Evolutionary conservation across 371 early-diverging fungal species (phyloP), one percentile per base, ranked within the genome.

Genomic region (Catenaria anguillulae): DNA sequence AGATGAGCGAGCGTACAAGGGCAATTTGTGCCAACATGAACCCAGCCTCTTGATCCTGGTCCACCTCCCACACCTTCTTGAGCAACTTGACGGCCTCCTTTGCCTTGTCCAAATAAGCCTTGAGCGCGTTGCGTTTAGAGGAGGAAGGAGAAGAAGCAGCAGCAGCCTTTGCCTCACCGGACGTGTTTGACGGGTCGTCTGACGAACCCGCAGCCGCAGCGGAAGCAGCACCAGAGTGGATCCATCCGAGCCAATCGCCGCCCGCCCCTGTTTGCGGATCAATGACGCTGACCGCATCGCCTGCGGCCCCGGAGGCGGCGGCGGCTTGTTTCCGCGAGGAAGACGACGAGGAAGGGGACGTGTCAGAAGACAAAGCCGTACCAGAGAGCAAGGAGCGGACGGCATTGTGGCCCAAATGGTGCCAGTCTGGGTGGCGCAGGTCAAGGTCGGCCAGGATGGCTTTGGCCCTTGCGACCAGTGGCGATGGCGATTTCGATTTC

Each of bases 11-110:
- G 17, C 17, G 72, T 71, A 80, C 84, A 68, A 84, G 71, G 45
- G 76, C 66, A 58, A 84, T 72, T 15, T 83, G 79, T 13, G 79
- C 83, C 17, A 84, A 61, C 8, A 73, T 33, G 54, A 72, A 65
- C 2, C 75, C 56, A 0, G 84, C 81, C 62, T 81, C 81, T 2
- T 66, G 52, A 45, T 77, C 68, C 1, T 65, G 62, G 63, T 73
- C 68, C 10, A 67, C 64, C 40, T 66, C 64, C 42, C 64, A 75
- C n/a, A 76, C 73, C 54, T 66, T 56, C 37, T 68, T 60, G 29
- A 81, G 64, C 58, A 70, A 56, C 23, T 43, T 59, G 31, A 68
- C 61, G 0, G 77, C 77, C 50, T 50, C 23, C 13, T 65, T 42
- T 10, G 40, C 40, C 33, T 8, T 33, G 24, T 34, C 58, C 21